Evolutionary conservation across 306 rosid genomes (phyloP), one percentile per base, ranked within the genome.

Genomic region (Datisca glomerata): DNA sequence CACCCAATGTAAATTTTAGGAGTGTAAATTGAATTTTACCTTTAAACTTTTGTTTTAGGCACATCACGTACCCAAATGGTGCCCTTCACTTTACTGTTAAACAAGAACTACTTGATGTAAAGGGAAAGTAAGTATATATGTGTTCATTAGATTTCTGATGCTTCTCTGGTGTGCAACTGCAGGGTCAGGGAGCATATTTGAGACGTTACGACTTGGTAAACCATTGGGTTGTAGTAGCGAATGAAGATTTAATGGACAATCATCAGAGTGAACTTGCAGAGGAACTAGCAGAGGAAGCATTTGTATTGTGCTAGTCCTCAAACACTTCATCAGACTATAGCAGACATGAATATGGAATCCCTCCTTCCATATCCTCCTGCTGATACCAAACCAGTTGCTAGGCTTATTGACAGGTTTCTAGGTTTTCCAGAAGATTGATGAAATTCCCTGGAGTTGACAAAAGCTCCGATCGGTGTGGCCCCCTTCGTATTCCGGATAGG

Each of bases 161-260:
- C n/a, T n/a, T n/a, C n/a, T n/a, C n/a, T n/a, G n/a, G n/a, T n/a
- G n/a, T n/a, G n/a, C n/a, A n/a, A n/a, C 4, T 63, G 53, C 70
- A 87, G 94, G 94, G 29, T 87, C 94, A 2, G 87, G 96, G 22
- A 82, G 94, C 66, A 79, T 82, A 65, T 87, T 87, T 47, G 94
- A 87, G 73, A 74, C 85, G 0, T 48, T 82, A 55, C 57, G 64
- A 53, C 80, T 67, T 3, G 57, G 76, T 12, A 79, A 74, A 70
- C 85, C 85, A 7, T 71, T 79, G 59, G 65, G n/a, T 79, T 39
- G 93, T 76, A 29, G 94, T 67, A 42, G 93, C 79, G 25, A 87
- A 82, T 43, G 85, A 87, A 67, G 93, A 76, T 57, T 60, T 87
- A 70, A 87, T 87, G 97, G 97, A 82, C 73, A 87, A 79, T 63